These are phyloP conservation scores for Phytopythium helicoides DNA, from an alignment of 352 stramenopile species.

Conservation along the genomic window DNA sequence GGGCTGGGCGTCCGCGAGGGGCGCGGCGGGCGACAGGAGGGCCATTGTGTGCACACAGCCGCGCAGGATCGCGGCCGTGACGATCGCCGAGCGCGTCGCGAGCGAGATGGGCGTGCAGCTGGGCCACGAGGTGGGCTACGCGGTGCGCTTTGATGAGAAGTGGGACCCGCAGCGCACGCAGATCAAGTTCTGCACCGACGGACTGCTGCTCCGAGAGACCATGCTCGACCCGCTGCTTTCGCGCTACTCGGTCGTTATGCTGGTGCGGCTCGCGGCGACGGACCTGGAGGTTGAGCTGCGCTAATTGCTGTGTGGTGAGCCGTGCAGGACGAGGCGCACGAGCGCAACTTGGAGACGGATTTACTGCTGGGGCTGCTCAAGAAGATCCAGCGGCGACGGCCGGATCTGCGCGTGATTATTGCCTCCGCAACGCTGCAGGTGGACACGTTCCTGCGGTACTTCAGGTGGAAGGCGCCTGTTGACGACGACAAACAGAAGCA, in stretches of 20 bases:
- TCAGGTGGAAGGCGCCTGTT: constrained; percentile 51
- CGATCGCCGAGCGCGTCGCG: constrained; percentile 96
- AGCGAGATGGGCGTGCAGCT: constrained; percentile 96
- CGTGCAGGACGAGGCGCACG: constrained; percentile 92
- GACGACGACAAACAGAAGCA: constrained; percentile 1
- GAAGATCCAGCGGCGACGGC: constrained; percentile 91
- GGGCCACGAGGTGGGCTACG: constrained; percentile 95
- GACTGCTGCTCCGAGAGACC: constrained; percentile 97
- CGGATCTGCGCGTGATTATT: constrained; percentile 87
- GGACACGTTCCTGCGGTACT: constrained; percentile 90
- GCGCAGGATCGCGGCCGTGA: constrained; percentile 97
- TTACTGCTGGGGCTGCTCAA: constrained; percentile 94
- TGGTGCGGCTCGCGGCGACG: constrained; percentile 26
- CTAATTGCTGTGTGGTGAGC: constrained; percentile 1
- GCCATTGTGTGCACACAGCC: constrained; percentile 91
- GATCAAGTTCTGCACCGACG: constrained; percentile 99
- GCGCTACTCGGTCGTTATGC: constrained; percentile 79
- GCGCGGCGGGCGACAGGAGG: constrained; percentile 3
- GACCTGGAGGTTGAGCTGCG: background rate
- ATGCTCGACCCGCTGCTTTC: constrained; percentile 80
- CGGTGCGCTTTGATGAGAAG: constrained; percentile 99
- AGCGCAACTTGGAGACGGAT: constrained; percentile 93
- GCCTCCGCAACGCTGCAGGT: constrained; percentile 79
- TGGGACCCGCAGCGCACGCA: constrained; percentile 83
- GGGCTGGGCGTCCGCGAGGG: constrained; percentile 55